A percentile compares a stretch with the other conserved stretches of the same genome.
phyloP scores from a whole-genome alignment of 208 protist genomes.

The Leishmania tarentolae region DNA sequence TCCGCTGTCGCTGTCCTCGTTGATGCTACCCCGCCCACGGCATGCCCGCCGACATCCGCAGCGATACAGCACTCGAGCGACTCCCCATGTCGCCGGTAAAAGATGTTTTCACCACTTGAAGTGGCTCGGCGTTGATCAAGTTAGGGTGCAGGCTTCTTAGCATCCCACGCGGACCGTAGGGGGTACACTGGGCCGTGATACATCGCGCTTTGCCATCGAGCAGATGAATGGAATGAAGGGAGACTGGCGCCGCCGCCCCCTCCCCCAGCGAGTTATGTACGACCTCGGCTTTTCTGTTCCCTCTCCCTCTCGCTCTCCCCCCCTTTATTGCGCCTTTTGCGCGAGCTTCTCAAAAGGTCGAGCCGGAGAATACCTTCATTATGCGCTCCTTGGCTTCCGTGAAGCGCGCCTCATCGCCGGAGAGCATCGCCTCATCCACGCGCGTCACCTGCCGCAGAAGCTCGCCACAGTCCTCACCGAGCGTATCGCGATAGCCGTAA shows the following conservation, averaged over 20 bases:
- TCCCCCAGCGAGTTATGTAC: not conserved
- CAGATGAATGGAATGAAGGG: not conserved
- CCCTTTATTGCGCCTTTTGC: not conserved
- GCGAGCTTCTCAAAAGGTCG: conserved; percentile 7
- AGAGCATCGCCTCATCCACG: conserved; percentile 78
- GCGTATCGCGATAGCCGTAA: conserved; percentile 49
- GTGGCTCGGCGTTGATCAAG: not conserved
- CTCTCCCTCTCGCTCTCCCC: not conserved
- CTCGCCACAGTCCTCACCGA: conserved; percentile 12
- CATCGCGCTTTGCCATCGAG: not conserved
- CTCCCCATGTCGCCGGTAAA: not conserved
- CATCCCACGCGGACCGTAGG: not conserved
- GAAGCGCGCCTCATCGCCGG: conserved; percentile 61
- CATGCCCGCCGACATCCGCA: not conserved
- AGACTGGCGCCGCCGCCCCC: not conserved
- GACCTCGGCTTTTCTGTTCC: not conserved
- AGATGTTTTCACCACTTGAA: not conserved
- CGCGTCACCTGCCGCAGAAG: conserved; percentile 53
- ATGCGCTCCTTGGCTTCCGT: conserved; percentile 57
- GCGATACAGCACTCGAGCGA: not conserved
- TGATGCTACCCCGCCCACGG: not conserved
- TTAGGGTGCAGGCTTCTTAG: not conserved
- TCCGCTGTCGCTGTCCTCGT: not conserved
- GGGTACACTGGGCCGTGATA: not conserved
- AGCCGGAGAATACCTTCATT: conserved; percentile 39